phyloP scores from a whole-genome alignment of 2,329 filamentous ascomycete genomes.

The Pseudogymnoascus sp. region DNA sequence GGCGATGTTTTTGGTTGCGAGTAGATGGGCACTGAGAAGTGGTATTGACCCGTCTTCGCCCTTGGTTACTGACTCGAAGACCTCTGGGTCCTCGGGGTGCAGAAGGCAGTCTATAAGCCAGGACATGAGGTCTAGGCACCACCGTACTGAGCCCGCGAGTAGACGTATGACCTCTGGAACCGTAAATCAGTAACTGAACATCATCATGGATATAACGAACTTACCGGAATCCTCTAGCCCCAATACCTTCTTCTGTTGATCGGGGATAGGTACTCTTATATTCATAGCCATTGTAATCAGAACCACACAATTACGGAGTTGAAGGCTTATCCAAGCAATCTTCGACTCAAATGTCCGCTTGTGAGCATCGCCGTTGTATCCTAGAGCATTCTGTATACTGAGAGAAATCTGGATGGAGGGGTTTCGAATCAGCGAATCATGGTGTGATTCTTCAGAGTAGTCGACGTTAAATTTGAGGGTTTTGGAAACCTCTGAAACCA shows the following conservation, averaged over 20 bases:
- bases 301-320: conserved; percentile 64
- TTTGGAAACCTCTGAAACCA: conserved; percentile 60
- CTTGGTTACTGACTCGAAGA: conserved; percentile 37
- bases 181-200: conserved; percentile 4
- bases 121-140: conserved; percentile 65
- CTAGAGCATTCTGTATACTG: conserved; percentile 71
- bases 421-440: conserved; percentile 68
- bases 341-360: conserved; percentile 62
- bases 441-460: conserved; percentile 67
- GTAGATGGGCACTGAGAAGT: conserved; percentile 45
- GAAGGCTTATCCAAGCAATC: conserved; percentile 66
- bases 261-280: conserved; percentile 28
- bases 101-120: conserved; percentile 57
- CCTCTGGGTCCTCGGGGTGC: conserved; percentile 40
- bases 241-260: conserved; percentile 47
- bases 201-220: conserved; percentile 15
- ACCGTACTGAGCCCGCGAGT: conserved; percentile 67
- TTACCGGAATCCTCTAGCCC: conserved; percentile 58
- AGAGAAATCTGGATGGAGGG: conserved; percentile 66
- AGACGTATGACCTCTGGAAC: conserved; percentile 60
- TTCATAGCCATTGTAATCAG: conserved; percentile 58
- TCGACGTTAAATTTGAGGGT: conserved; percentile 70
- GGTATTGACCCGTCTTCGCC: conserved; percentile 39
- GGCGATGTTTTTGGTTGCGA: conserved; percentile 48
- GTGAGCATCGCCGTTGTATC: conserved; percentile 58